Conservation (phyloP, 257 asterid genomes). For the Solanum boliviense region DNA sequence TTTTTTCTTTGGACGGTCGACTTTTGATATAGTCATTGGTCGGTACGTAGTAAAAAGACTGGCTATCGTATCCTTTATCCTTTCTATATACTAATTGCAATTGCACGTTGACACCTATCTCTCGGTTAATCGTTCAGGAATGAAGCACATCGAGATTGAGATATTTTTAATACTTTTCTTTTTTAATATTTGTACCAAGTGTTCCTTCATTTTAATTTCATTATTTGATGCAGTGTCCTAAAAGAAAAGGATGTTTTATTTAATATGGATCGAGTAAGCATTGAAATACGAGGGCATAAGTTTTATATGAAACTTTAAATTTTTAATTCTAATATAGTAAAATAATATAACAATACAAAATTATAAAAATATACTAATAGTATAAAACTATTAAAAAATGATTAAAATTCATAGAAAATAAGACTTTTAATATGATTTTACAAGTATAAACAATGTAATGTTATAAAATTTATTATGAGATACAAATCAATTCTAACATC, state of each 20-base stretch:
- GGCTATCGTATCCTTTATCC: not conserved
- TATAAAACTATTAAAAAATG: too few relatives aligned
- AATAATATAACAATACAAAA: too few relatives aligned
- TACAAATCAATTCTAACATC: not conserved
- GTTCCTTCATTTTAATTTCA: not conserved
- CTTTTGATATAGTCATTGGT: not conserved
- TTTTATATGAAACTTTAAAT: too few relatives aligned
- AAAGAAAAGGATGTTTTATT: too few relatives aligned
- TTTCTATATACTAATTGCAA: not conserved
- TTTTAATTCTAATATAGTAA: too few relatives aligned
- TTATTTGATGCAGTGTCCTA: not conserved
- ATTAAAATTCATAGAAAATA: not conserved
- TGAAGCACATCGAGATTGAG: too few relatives aligned
- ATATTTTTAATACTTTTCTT: too few relatives aligned
- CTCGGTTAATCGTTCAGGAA: too few relatives aligned
- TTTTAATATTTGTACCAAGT: not conserved
- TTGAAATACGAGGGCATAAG: not conserved
- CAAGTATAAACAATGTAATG: too few relatives aligned
- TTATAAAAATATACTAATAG: too few relatives aligned
- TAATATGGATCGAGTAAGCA: not conserved
- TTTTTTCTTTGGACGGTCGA: slow-evolving; percentile 55
- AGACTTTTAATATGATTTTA: too few relatives aligned
- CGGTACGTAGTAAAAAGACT: not conserved
- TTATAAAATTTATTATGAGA: not conserved
- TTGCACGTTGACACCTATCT: not conserved